Conservation (phyloP, 2,329 filamentous ascomycete genomes). For the Meredithiella fracta region DNA sequence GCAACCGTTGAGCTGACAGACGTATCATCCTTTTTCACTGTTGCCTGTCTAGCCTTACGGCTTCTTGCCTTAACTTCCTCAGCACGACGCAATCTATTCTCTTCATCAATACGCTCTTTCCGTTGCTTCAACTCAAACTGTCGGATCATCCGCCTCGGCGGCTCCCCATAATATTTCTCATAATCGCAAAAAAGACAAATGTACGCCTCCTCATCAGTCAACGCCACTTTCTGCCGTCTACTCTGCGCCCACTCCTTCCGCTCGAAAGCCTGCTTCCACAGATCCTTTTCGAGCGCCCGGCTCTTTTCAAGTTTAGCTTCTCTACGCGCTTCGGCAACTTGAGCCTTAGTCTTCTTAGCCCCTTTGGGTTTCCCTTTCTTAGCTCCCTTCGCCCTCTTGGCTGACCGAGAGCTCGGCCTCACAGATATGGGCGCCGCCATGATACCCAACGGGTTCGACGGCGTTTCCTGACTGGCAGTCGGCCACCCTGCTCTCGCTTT, state of each 20-base stretch:
- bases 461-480: no score
- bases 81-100: conserved; percentile 67
- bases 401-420: no score
- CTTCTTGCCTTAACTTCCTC: conserved; percentile 93
- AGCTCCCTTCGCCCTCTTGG: no score
- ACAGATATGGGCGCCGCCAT: no score
- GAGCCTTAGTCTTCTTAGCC: no score
- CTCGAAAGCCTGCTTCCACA: conserved; percentile 57
- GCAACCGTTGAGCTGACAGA: neutral
- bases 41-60: conserved; percentile 63
- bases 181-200: conserved; percentile 98
- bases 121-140: conserved; percentile 92
- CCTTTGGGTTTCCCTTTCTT: no score
- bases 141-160: conserved; percentile 68
- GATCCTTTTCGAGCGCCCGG: conserved; percentile 31
- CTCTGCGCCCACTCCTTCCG: conserved; percentile 64
- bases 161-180: conserved; percentile 81
- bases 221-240: conserved; percentile 56
- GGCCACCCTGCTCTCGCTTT: no score
- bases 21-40: neutral
- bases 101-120: conserved; percentile 63
- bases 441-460: no score
- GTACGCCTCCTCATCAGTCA: conserved; percentile 54
- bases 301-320: no score
- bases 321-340: no score